phyloP scores from a whole-genome alignment of 108 stramenopile species.

The Pinguiococcus pyrenoidosus region DNA sequence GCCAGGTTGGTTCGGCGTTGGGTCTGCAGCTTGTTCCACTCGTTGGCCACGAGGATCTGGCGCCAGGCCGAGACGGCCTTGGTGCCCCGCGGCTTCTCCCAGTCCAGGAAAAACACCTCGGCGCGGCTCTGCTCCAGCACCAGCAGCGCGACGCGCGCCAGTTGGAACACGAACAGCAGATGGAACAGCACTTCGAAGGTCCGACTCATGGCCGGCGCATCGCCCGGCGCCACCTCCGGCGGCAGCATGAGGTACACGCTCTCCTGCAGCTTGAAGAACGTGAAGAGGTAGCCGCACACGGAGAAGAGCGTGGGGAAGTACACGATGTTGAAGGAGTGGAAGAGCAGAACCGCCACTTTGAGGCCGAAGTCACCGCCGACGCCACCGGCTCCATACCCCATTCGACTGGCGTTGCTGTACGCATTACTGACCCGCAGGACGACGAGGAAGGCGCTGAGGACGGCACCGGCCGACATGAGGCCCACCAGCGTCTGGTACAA shows the following conservation, averaged over 20 bases:
- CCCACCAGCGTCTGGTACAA: too few relatives aligned
- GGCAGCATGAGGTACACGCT: constrained; percentile 53
- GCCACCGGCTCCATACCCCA: too few relatives aligned
- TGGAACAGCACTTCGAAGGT: constrained; percentile 35
- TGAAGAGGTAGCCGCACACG: constrained; percentile 39
- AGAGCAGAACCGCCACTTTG: constrained; percentile 28
- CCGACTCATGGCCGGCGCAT: constrained; percentile 32
- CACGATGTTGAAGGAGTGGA: constrained; percentile 41
- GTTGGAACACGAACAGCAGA: constrained; percentile 45
- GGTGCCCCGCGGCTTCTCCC: constrained; percentile 40
- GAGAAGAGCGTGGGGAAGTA: constrained; percentile 33
- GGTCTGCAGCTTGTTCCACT: constrained; percentile 54
- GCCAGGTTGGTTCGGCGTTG: constrained; percentile 30
- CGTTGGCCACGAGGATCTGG: constrained; percentile 50
- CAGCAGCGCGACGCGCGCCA: constrained; percentile 23
- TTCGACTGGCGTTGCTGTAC: too few relatives aligned
- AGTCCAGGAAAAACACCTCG: constrained; percentile 59
- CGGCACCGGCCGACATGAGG: too few relatives aligned
- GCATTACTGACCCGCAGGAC: too few relatives aligned
- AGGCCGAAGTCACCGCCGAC: too few relatives aligned
- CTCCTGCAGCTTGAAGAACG: constrained; percentile 63
- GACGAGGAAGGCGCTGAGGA: too few relatives aligned
- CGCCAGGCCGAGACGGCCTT: constrained; percentile 17
- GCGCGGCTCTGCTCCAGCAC: constrained; percentile 39
- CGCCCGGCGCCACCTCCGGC: constrained; percentile 32